A percentile compares a stretch with the other conserved stretches of the same genome.
phyloP scores from a whole-genome alignment of 2,329 filamentous ascomycete species.

The Allantophomopsis lycopodina region DNA sequence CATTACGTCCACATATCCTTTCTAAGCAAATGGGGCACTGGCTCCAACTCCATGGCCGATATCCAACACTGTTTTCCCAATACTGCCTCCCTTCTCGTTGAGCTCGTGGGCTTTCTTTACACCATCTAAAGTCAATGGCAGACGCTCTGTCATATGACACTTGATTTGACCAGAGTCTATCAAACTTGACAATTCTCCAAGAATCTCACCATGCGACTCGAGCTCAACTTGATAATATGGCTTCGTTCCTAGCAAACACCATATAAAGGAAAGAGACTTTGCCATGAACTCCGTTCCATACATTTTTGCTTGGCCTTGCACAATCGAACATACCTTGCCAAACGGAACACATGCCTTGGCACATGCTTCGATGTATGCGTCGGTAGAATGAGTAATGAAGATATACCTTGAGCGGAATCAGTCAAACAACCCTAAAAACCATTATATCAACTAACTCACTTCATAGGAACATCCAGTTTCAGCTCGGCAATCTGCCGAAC shows the following conservation, averaged over 20 bases:
- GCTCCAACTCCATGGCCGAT: slow-evolving; percentile 16
- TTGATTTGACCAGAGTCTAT: slow-evolving; percentile 22
- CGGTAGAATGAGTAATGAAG: slow-evolving; percentile 26
- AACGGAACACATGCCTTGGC: slow-evolving; percentile 26
- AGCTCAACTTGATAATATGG: slow-evolving; percentile 23
- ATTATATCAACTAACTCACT: slow-evolving; percentile 17
- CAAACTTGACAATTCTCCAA: slow-evolving; percentile 19
- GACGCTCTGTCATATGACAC: slow-evolving; percentile 22
- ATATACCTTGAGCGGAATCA: slow-evolving; percentile 1
- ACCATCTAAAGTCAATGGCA: slow-evolving; percentile 21
- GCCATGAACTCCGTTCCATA: slow-evolving; percentile 31
- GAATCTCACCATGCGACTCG: slow-evolving; percentile 24
- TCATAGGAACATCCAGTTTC: slow-evolving; percentile 21
- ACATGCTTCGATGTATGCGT: slow-evolving; percentile 23
- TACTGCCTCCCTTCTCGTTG: slow-evolving; percentile 21
- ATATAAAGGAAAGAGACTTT: slow-evolving; percentile 27
- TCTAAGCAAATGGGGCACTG: not conserved
- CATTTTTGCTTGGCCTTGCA: slow-evolving; percentile 27
- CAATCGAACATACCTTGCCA: slow-evolving; percentile 29
- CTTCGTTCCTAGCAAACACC: slow-evolving; percentile 26
- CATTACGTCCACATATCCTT: too few relatives aligned
- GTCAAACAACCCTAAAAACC: too few relatives aligned
- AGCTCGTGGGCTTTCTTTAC: slow-evolving; percentile 24
- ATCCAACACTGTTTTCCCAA: slow-evolving; percentile 23
- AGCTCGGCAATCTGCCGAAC: slow-evolving; percentile 22